phyloP scores from a whole-genome alignment of 345 rosid species.

The Streptanthus diversifolius region DNA sequence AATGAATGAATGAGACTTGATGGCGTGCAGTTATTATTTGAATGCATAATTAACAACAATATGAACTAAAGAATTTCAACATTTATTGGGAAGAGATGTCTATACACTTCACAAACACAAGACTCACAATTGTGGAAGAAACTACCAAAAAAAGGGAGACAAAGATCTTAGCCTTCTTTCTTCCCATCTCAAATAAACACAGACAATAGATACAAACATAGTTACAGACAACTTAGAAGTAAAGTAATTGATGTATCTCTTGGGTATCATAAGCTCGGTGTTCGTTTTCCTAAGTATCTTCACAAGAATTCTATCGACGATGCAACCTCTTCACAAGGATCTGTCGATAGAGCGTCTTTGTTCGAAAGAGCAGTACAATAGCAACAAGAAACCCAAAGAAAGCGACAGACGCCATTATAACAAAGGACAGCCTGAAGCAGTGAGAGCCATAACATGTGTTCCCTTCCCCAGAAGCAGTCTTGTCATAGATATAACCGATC shows the following conservation, averaged over 20 bases:
- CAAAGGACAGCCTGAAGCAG: constrained; percentile 73
- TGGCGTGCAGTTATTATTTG: constrained; percentile 13
- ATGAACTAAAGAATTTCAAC: not conserved
- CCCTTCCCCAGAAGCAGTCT: constrained; percentile 44
- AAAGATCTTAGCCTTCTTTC: constrained; percentile 11
- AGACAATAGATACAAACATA: not conserved
- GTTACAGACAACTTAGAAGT: constrained; percentile 9
- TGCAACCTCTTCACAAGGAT: constrained; percentile 48
- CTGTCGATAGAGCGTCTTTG: constrained; percentile 52
- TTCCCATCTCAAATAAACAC: constrained; percentile 7
- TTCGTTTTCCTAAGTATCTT: not conserved
- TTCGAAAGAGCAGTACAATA: constrained; percentile 47
- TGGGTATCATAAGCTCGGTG: not conserved
- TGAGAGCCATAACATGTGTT: constrained; percentile 57
- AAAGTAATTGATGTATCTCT: constrained; percentile 1
- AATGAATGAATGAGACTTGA: constrained; percentile 12
- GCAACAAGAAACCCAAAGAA: constrained; percentile 57
- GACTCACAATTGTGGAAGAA: constrained; percentile 17
- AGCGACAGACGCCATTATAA: constrained; percentile 70
- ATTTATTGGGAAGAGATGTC: constrained; percentile 13
- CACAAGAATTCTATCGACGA: constrained; percentile 17
- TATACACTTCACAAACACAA: constrained; percentile 10
- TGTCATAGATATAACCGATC: constrained; percentile 71
- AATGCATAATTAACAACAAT: constrained; percentile 4
- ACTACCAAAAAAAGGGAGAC: constrained; percentile 4